phyloP scores from a whole-genome alignment of 352 stramenopile genomes.

The Globisporangium spinosum region DNA sequence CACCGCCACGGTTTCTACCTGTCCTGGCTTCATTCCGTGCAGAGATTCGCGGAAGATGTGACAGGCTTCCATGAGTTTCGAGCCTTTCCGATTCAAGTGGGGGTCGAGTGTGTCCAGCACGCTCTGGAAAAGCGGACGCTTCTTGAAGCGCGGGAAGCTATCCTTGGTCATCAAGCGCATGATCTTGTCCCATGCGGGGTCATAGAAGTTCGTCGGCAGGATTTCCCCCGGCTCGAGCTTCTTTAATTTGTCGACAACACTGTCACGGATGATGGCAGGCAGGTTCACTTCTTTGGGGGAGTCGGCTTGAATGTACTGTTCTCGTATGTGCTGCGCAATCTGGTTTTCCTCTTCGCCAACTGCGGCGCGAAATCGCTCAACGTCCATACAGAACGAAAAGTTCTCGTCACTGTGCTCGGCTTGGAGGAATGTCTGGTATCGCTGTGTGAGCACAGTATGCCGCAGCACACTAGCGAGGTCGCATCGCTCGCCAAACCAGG shows the following conservation, averaged over 20 bases:
- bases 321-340: conserved; percentile 38
- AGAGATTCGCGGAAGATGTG: conserved; percentile 73
- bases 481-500: conserved; percentile 67
- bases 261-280: conserved; percentile 53
- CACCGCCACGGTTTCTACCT: conserved; percentile 50
- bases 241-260: conserved; percentile 30
- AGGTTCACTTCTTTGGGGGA: conserved; percentile 74
- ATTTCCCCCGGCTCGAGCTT: conserved; percentile 23
- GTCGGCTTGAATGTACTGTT: conserved; percentile 54
- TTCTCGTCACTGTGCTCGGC: conserved; percentile 81
- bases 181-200: conserved; percentile 66
- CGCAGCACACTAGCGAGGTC: conserved; percentile 60
- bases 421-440: conserved; percentile 62
- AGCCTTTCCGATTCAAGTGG: conserved; percentile 59
- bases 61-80: conserved; percentile 56
- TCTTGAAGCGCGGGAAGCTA: conserved; percentile 80
- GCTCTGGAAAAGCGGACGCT: conserved; percentile 58
- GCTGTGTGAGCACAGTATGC: conserved; percentile 52
- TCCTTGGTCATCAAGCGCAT: conserved; percentile 80
- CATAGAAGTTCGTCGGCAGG: conserved; percentile 43
- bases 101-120: conserved; percentile 63
- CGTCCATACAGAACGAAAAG: conserved; percentile 66
- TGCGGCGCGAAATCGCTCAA: conserved; percentile 46
- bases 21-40: conserved; percentile 47
- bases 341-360: conserved; percentile 26